A percentile compares a stretch with the other conserved stretches of the same genome.
These are phyloP conservation scores for Torrubiellomyces zombiae DNA, from an alignment of 2,329 filamentous ascomycete species.

Conservation along the genomic window DNA sequence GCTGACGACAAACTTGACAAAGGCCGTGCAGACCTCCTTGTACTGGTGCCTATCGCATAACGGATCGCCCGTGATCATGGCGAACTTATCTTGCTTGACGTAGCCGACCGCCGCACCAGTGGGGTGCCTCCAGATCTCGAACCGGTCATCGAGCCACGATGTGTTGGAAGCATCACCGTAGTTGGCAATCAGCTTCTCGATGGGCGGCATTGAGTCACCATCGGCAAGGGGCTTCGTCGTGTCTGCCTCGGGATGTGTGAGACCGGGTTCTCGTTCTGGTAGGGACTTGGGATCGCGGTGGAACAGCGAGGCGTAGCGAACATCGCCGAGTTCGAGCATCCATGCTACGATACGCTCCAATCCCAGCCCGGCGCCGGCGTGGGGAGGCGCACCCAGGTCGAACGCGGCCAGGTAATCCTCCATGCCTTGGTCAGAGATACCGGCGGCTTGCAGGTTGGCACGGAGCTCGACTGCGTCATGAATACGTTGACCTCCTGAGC, in stretches of 20 bases:
- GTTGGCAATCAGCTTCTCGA: constrained; percentile 84
- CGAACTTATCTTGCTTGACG: constrained; percentile 58
- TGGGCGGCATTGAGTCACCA: constrained; percentile 47
- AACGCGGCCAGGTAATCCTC: constrained; percentile 83
- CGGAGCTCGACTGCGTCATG: constrained; percentile 62
- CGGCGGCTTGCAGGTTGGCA: constrained; percentile 57
- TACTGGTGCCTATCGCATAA: constrained; percentile 71
- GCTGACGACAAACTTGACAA: constrained; percentile 58
- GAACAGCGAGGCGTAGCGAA: constrained; percentile 75
- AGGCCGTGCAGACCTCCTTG: constrained; percentile 52
- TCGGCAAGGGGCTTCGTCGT: constrained; percentile 37
- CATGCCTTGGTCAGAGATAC: constrained; percentile 68
- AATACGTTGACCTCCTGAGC: constrained; percentile 85
- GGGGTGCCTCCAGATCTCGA: constrained; percentile 71
- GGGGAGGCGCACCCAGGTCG: constrained; percentile 73
- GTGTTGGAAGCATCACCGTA: constrained; percentile 92
- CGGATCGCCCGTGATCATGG: constrained; percentile 74
- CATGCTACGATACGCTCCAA: constrained; percentile 80
- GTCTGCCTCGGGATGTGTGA: constrained; percentile 80
- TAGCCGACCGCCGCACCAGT: constrained; percentile 79
- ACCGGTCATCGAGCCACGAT: constrained; percentile 81
- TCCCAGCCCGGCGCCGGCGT: constrained; percentile 80
- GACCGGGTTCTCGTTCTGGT: constrained; percentile 44
- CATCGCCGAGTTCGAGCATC: constrained; percentile 72
- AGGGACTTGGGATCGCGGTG: constrained; percentile 79